Evolutionary conservation across 177 flowering plant species (phyloP).

Genomic region (Vitis hybrid): DNA sequence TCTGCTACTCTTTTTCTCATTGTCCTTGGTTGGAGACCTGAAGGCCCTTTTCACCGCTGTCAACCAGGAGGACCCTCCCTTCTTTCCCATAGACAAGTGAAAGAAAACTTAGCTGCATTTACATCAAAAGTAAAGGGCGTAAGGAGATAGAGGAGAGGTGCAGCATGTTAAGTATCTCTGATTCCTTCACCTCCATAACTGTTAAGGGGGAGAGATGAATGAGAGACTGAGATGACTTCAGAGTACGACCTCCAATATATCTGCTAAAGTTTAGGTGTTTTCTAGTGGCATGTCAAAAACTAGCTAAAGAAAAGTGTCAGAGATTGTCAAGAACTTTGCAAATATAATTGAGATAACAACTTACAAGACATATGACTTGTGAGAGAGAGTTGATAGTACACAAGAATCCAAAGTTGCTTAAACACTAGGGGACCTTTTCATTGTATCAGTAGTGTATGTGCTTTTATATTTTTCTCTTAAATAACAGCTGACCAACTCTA

Average conservation of each 20-base stretch:
- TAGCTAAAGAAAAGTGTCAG: slow-evolving; percentile 26
- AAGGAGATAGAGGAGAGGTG: no score
- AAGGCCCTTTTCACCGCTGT: slow-evolving; percentile 80
- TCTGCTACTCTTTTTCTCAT: slow-evolving; percentile 36
- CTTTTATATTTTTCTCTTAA: slow-evolving; percentile 11
- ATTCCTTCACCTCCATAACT: neutral
- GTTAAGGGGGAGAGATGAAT: neutral
- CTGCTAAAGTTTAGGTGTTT: slow-evolving; percentile 22
- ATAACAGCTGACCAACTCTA: slow-evolving; percentile 21
- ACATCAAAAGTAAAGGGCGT: neutral
- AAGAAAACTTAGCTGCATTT: slow-evolving; percentile 4
- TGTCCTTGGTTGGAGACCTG: slow-evolving; percentile 72
- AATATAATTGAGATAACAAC: neutral
- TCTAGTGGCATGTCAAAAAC: slow-evolving; percentile 30
- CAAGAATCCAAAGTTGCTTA: slow-evolving; percentile 32
- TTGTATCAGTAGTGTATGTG: neutral
- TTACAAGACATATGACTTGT: slow-evolving; percentile 5
- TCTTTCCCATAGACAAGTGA: slow-evolving; percentile 59
- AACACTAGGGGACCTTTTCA: neutral
- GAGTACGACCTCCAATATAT: slow-evolving; percentile 28
- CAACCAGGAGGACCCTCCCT: slow-evolving; percentile 74
- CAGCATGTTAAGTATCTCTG: neutral
- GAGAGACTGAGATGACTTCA: slow-evolving; percentile 9
- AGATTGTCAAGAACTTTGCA: slow-evolving; percentile 7
- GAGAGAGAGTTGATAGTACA: slow-evolving; percentile 8